Base-by-base conservation (phyloP, 139 green algal species). In the Marvania coccoides region DNA sequence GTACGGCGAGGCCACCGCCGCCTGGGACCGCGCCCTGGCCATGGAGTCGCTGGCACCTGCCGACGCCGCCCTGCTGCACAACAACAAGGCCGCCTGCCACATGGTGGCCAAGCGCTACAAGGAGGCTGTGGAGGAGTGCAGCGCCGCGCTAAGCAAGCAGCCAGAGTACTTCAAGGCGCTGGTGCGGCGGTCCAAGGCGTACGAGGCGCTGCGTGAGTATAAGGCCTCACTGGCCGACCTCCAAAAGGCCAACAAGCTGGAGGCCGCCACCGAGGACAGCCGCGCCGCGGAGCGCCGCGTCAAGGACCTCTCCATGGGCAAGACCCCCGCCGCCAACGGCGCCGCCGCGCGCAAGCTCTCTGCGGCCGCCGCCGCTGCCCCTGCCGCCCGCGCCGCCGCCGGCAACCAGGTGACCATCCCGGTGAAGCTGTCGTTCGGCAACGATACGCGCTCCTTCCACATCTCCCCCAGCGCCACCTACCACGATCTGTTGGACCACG, bases 41-140 rank as follows among this genome's bases (percentile, higher is more conserved):
- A 34, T 83, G 48, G 58, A 87, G 51, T 67, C 78, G 1, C 58
- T 76, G 0, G 68, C 45, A 38, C 58, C 66, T n/a, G 5, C 71
- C 4, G 89, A 94, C 46, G 63, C 68, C 26, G 76, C 81, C 1
- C 75, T 92, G 39, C 71, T 95, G 54, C 75, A 87, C 62, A 77
- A 68, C 76, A 92, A 92, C 70, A 90, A 88, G 68, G 87, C 86
- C 4, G 87, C 84, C 13, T 95, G 88, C 81, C 84, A 82, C 63
- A 83, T 91, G 47, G 79, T 84, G 46, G 57, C 78, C 40, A 86
- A 85, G 62, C 81, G 71, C 77, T 90, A 81, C 74, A 91, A 95
- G 71, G 87, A 95, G 10, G 88, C 89, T 0, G 77, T 87, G 6
- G 84, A 83, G 48, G 86, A 91, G 67, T 94, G 87, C 73, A 76